phyloP scores from a whole-genome alignment of 2,329 filamentous ascomycete species.

The Colletotrichum eremochloae region DNA sequence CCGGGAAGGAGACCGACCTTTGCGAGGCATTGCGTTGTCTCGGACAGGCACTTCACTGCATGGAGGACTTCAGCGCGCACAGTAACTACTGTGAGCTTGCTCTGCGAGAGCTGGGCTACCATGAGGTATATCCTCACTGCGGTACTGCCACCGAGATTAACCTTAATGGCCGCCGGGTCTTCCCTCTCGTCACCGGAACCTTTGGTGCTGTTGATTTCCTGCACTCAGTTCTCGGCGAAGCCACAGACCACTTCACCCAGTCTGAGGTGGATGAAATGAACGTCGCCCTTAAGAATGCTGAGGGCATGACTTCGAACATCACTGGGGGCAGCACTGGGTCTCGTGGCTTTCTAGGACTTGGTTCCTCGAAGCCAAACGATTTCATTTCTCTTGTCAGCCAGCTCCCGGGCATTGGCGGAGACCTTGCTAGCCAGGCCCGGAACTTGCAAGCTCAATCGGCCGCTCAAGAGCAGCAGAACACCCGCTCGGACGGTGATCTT shows the following conservation, averaged over 20 bases:
- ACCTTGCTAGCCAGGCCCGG: constrained; percentile 75
- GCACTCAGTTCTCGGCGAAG: constrained; percentile 82
- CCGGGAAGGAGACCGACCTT: constrained; percentile 81
- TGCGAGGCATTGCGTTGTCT: constrained; percentile 83
- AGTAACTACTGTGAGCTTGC: constrained; percentile 87
- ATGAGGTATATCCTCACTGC: constrained; percentile 79
- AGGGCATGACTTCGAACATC: constrained; percentile 57
- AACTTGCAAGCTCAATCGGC: constrained; percentile 72
- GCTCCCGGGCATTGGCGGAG: constrained; percentile 77
- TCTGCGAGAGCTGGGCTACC: constrained; percentile 78
- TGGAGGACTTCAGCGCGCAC: constrained; percentile 85
- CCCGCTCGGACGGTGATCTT: constrained; percentile 50
- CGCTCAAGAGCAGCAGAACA: constrained; percentile 67
- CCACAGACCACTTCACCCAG: constrained; percentile 84
- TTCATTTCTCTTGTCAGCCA: constrained; percentile 82
- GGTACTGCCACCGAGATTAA: constrained; percentile 76
- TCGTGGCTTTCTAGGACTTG: constrained; percentile 58
- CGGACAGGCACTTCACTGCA: constrained; percentile 81
- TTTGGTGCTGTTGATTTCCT: constrained; percentile 89
- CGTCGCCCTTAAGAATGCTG: constrained; percentile 77
- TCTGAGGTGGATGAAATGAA: constrained; percentile 88
- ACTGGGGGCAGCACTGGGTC: constrained; percentile 50
- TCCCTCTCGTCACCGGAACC: constrained; percentile 79
- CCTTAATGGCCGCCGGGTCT: constrained; percentile 75
- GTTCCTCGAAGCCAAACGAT: constrained; percentile 57